phyloP scores from a whole-genome alignment of 2,329 filamentous ascomycete genomes.

The Colletotrichum truncatum region DNA sequence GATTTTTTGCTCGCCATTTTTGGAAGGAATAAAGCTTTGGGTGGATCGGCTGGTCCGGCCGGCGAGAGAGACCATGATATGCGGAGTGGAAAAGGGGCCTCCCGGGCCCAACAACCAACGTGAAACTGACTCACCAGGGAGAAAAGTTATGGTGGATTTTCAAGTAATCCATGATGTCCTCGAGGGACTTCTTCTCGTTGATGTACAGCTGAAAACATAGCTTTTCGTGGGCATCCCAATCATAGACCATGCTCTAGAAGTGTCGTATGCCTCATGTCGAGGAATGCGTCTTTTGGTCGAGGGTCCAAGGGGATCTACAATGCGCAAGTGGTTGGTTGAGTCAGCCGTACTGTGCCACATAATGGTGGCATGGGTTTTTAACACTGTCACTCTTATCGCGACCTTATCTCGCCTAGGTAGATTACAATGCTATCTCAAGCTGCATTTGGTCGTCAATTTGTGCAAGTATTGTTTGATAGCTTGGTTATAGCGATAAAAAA shows the following conservation, averaged over 20 bases:
- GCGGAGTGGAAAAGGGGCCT: slow-evolving; percentile 7
- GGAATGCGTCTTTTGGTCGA: slow-evolving; percentile 19
- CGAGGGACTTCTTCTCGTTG: slow-evolving; percentile 75
- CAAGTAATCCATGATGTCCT: slow-evolving; percentile 80
- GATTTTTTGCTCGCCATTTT: background rate
- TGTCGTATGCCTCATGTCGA: background rate
- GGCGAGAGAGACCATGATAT: slow-evolving; percentile 20
- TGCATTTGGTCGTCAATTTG: background rate
- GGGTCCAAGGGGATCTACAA: background rate
- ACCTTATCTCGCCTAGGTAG: too few relatives aligned
- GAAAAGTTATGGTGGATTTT: slow-evolving; percentile 71
- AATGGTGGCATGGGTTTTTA: too few relatives aligned
- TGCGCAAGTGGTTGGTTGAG: slow-evolving; percentile 29
- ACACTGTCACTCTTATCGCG: slow-evolving; percentile 9
- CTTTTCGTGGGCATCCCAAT: slow-evolving; percentile 55
- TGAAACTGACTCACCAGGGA: slow-evolving; percentile 68
- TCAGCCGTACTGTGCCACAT: slow-evolving; percentile 29
- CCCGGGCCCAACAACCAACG: too few relatives aligned
- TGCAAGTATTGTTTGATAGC: background rate
- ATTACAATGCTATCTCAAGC: too few relatives aligned
- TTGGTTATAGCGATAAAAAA: background rate
- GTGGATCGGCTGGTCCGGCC: slow-evolving; percentile 26
- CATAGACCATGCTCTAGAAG: slow-evolving; percentile 52
- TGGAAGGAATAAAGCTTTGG: background rate
- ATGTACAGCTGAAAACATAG: slow-evolving; percentile 73